These are phyloP conservation scores for Beta vulgaris DNA, from an alignment of 148 eudicot species.

Conservation along the genomic window DNA sequence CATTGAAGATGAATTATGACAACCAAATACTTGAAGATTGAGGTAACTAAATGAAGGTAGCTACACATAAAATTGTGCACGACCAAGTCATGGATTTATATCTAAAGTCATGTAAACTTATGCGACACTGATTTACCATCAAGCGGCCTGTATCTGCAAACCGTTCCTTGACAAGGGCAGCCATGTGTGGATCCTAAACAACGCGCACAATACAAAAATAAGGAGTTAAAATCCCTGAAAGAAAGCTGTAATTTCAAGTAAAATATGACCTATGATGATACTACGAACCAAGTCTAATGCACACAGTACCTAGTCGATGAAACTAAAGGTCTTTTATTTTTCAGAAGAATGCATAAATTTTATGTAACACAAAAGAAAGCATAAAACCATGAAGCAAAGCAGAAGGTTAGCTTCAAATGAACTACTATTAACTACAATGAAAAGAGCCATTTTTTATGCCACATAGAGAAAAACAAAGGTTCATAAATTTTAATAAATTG, in stretches of 20 bases:
- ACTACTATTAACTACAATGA: neutral
- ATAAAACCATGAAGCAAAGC: neutral
- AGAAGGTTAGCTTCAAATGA: neutral
- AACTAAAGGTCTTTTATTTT: neutral
- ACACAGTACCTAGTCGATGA: neutral
- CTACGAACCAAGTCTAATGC: neutral
- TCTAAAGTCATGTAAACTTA: neutral
- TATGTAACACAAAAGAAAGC: neutral
- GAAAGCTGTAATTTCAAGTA: neutral
- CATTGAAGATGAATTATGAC: slow-evolving; percentile 17
- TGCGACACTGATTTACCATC: slow-evolving; percentile 42
- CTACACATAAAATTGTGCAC: neutral
- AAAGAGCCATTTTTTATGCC: neutral
- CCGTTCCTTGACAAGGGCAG: slow-evolving; percentile 69
- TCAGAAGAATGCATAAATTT: neutral
- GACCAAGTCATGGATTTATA: neutral
- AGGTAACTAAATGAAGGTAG: neutral
- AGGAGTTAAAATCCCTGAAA: slow-evolving; percentile 12
- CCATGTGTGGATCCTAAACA: slow-evolving; percentile 85
- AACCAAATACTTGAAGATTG: slow-evolving; percentile 1
- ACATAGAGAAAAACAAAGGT: neutral
- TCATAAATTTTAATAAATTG: neutral
- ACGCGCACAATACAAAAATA: slow-evolving; percentile 14
- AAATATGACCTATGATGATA: neutral
- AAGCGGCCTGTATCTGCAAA: slow-evolving; percentile 51